A percentile compares a stretch with the other conserved stretches of the same genome.
Evolutionary conservation across 2,329 filamentous ascomycete species (phyloP).

Genomic region (Fusarium sp.): DNA sequence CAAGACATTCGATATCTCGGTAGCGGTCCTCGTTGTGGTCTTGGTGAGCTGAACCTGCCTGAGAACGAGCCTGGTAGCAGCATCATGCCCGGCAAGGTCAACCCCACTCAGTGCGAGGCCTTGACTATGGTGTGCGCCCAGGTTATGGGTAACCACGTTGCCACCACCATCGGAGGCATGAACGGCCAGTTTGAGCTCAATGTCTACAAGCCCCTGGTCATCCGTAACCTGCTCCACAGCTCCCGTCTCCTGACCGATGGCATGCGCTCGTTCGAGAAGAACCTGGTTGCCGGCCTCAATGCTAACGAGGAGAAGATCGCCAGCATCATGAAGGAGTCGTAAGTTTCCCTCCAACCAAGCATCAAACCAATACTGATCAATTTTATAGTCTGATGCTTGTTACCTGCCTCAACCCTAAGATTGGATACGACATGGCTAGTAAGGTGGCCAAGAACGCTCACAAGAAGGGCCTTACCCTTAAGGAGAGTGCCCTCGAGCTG

Average conservation of each 20-base stretch:
- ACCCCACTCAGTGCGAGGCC: slow-evolving; percentile 97
- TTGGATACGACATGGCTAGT: slow-evolving; percentile 96
- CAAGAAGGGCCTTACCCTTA: slow-evolving; percentile 95
- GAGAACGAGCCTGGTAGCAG: slow-evolving; percentile 98
- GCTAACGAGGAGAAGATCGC: slow-evolving; percentile 94
- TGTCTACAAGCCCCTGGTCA: slow-evolving; percentile 98
- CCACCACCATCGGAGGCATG: slow-evolving; percentile 92
- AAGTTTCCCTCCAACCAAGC: slow-evolving; percentile 53
- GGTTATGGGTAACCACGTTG: slow-evolving; percentile 97
- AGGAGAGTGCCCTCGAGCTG: slow-evolving; percentile 93
- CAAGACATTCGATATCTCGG: slow-evolving; percentile 98
- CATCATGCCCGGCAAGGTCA: slow-evolving; percentile 99
- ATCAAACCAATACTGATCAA: slow-evolving; percentile 22
- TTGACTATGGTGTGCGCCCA: slow-evolving; percentile 98
- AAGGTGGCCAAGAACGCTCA: slow-evolving; percentile 99
- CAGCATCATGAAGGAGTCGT: slow-evolving; percentile 94
- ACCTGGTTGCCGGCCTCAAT: slow-evolving; percentile 86
- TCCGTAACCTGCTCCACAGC: slow-evolving; percentile 95
- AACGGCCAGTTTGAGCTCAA: slow-evolving; percentile 99
- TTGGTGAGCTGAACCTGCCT: slow-evolving; percentile 91
- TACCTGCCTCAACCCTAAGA: slow-evolving; percentile 96
- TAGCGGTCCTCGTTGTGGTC: slow-evolving; percentile 92
- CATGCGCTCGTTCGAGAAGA: slow-evolving; percentile 95
- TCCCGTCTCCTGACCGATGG: slow-evolving; percentile 87
- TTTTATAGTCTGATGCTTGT: slow-evolving; percentile 88